Evolutionary conservation across 768 basidiomycete species (phyloP).

Genomic region (Tulasnella sp.): DNA sequence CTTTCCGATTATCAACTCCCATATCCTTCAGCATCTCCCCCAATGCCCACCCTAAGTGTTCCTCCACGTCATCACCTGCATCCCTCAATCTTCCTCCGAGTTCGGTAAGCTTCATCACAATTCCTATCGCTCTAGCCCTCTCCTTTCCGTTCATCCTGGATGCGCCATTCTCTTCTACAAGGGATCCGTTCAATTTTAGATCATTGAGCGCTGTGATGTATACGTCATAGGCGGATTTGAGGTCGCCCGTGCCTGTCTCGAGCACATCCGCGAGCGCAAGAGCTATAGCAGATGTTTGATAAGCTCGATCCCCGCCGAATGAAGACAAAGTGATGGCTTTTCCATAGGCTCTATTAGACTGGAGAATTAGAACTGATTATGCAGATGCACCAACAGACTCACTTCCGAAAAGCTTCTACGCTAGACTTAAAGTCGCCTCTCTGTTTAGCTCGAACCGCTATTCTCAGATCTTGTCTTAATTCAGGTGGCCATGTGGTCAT

Average conservation of each 20-base stretch:
- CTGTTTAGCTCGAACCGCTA: constrained; percentile 8
- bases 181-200: too few species aligned
- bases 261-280: constrained; percentile 4
- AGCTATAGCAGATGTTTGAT: constrained; percentile 2
- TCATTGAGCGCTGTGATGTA: constrained; percentile 1
- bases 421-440: not conserved
- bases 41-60: constrained; percentile 5
- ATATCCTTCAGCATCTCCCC: not conserved
- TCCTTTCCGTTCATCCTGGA: too few species aligned
- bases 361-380: too few species aligned
- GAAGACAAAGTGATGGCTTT: not conserved
- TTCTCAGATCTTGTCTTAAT: constrained; percentile 2
- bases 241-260: not conserved
- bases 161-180: not conserved
- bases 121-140: constrained; percentile 3
- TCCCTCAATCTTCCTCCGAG: constrained; percentile 1
- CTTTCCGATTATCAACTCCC: not conserved
- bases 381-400: not conserved
- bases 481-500: constrained; percentile 5
- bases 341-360: constrained; percentile 1
- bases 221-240: not conserved
- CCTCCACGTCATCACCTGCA: constrained; percentile 6
- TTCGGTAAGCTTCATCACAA: constrained; percentile 9
- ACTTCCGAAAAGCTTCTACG: constrained; percentile 1
- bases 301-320: not conserved